phyloP scores from a whole-genome alignment of 139 green algal species.

The Chlamydomonas applanata region DNA sequence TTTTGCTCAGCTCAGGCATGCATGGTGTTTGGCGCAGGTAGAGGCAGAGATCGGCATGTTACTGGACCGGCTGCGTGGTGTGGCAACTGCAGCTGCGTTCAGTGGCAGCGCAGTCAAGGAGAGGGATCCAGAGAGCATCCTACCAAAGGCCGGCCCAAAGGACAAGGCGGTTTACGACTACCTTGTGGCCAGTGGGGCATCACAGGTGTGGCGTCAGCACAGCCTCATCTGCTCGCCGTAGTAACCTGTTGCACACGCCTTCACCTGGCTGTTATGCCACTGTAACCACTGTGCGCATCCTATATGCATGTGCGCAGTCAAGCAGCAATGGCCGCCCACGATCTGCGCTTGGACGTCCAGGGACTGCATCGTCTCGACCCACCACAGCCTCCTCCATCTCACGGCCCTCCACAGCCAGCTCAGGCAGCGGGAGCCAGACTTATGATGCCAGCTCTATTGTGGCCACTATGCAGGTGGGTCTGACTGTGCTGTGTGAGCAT shows the following conservation, averaged over 20 bases:
- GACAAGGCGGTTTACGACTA: constrained; percentile 38
- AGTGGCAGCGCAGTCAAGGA: constrained; percentile 15
- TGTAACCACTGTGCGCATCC: no score
- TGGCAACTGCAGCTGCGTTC: constrained; percentile 12
- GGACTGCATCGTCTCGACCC: constrained; percentile 13
- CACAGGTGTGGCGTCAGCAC: not conserved
- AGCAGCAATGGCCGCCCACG: not conserved
- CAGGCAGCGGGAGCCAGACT: constrained; percentile 9
- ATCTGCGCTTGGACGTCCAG: constrained; percentile 2
- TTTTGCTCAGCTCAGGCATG: not conserved
- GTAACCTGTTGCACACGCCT: no score
- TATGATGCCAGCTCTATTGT: constrained; percentile 1
- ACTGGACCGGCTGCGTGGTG: constrained; percentile 24
- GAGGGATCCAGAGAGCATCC: constrained; percentile 27
- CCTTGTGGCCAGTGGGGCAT: constrained; percentile 3
- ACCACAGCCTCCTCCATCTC: constrained; percentile 9
- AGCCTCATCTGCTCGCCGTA: no score
- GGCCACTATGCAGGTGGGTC: constrained; percentile 4
- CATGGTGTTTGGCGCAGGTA: constrained; percentile 23
- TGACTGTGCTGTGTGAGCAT: no score
- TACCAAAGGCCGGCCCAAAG: constrained; percentile 11
- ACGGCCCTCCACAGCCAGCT: constrained; percentile 17
- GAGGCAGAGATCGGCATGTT: constrained; percentile 36
- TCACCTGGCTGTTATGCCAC: no score
- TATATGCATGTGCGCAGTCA: no score